phyloP scores from a whole-genome alignment of 305 asterid genomes.

The Lippia alba region DNA sequence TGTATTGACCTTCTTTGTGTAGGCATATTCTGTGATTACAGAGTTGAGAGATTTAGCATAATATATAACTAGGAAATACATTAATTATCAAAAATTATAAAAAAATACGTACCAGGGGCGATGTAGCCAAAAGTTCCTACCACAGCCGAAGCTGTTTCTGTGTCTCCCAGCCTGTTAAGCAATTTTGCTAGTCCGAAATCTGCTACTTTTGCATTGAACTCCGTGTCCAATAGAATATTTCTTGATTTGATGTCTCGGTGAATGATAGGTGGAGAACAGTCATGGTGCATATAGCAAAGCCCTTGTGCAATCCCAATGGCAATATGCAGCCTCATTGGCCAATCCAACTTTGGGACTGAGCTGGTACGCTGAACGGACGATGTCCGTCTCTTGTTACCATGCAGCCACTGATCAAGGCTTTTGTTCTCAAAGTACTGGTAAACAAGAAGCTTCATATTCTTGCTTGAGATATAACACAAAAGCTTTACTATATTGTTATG shows the following conservation, averaged over 20 bases:
- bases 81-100: constrained; percentile 8
- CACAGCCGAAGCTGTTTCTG: constrained; percentile 37
- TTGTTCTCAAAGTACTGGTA: constrained; percentile 38
- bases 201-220: constrained; percentile 38
- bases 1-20: constrained; percentile 32
- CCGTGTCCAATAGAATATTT: constrained; percentile 38
- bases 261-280: constrained; percentile 37
- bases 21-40: constrained; percentile 38
- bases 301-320: constrained; percentile 43
- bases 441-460: constrained; percentile 35
- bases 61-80: neutral
- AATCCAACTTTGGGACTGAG: constrained; percentile 26
- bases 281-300: constrained; percentile 43
- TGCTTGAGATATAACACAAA: constrained; percentile 32
- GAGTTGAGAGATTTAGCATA: constrained; percentile 4
- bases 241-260: constrained; percentile 43
- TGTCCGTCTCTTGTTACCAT: constrained; percentile 20
- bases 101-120: constrained; percentile 34
- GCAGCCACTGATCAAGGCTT: constrained; percentile 45
- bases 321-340: constrained; percentile 42
- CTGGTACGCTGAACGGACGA: constrained; percentile 1
- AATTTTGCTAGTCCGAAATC: constrained; percentile 42
- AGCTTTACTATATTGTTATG: constrained; percentile 43
- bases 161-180: constrained; percentile 34
- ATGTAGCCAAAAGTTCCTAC: constrained; percentile 47